Evolutionary conservation across 495 filamentous ascomycete species (phyloP), one percentile per base, ranked within the genome.

Genomic region (Aspergillus haitiensis): DNA sequence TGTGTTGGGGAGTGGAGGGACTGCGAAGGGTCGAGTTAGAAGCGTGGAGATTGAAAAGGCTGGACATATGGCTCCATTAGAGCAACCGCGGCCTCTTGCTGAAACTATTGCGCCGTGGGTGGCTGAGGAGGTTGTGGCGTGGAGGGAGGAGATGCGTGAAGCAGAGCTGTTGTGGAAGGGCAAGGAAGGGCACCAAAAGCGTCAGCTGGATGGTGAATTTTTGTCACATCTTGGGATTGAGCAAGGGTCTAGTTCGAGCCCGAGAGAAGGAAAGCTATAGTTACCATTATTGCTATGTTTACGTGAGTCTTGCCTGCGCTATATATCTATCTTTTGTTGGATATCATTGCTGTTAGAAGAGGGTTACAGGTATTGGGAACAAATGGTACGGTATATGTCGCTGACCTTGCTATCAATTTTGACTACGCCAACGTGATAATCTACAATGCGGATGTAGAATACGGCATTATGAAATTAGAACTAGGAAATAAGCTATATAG

Each of bases 31-130:
- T 32, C 12, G 32, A 34, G 51, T 54, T 32, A 39, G 21, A 1
- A 10, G 11, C 2, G 33, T 21, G 31, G 34, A 35, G 32, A 39
- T 54, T 39, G 51, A 54, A 7, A 39, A 54, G 8, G 51, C 32
- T 8, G 51, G 51, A 9, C 51, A 54, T 39, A 54, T 54, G 51
- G 51, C 51, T 12, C 51, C 51, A 33, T 12, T 39, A n/a, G 51
- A 54, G 34, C 51, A 39, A 16, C 51, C 51, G 33, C 6, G 6
- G 6, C 6, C 15, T 21, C 36, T 54, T 39, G 51, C 51, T 10
- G 6, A 9, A 33, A 16, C 36, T 12, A 6, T 37, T 21, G 51
- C 32, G 32, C 32, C 12, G 34, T 54, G 51, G 51, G 36, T 54
- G 32, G 51, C 2, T 32, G 12, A 13, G 2, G 51, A 54, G 51